A percentile compares a stretch with the other conserved stretches of the same genome.
phyloP scores from a whole-genome alignment of 208 protist species.

The Leptomonas seymouri region DNA sequence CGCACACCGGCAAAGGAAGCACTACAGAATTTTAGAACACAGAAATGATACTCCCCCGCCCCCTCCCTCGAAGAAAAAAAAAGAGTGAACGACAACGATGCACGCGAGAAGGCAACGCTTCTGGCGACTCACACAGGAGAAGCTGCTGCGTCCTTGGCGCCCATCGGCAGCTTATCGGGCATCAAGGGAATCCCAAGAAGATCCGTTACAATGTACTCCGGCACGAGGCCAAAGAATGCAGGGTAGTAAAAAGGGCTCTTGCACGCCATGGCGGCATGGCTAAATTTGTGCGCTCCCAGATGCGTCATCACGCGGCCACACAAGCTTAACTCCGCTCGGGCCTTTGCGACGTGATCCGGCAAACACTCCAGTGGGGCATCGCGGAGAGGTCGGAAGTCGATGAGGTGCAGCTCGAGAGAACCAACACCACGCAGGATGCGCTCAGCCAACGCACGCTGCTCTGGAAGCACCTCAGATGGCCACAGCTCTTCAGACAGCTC shows the following conservation, averaged over 20 bases:
- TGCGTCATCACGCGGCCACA: slow-evolving; percentile 1
- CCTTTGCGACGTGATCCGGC: not conserved
- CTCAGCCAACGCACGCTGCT: slow-evolving; percentile 37
- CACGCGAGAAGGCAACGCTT: not conserved
- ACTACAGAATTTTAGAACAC: no score
- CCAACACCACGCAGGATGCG: slow-evolving; percentile 32
- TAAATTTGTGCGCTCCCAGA: slow-evolving; percentile 15
- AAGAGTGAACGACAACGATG: no score
- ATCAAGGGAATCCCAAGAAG: slow-evolving; percentile 12
- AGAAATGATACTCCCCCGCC: no score
- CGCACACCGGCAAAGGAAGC: no score
- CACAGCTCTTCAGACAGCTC: slow-evolving; percentile 26
- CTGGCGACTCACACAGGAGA: not conserved
- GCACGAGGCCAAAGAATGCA: slow-evolving; percentile 34
- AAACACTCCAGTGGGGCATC: not conserved
- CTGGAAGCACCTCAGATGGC: slow-evolving; percentile 34
- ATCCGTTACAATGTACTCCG: slow-evolving; percentile 30
- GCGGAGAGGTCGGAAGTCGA: slow-evolving; percentile 37
- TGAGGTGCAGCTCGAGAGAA: slow-evolving; percentile 42
- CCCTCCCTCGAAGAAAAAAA: no score
- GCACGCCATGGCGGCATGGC: slow-evolving; percentile 35
- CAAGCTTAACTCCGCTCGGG: slow-evolving; percentile 1
- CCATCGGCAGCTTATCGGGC: not conserved
- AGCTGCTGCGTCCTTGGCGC: not conserved
- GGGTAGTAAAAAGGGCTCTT: slow-evolving; percentile 28